phyloP scores from a whole-genome alignment of 2,329 filamentous ascomycete species.

The Pyricularia pennisetigena region DNA sequence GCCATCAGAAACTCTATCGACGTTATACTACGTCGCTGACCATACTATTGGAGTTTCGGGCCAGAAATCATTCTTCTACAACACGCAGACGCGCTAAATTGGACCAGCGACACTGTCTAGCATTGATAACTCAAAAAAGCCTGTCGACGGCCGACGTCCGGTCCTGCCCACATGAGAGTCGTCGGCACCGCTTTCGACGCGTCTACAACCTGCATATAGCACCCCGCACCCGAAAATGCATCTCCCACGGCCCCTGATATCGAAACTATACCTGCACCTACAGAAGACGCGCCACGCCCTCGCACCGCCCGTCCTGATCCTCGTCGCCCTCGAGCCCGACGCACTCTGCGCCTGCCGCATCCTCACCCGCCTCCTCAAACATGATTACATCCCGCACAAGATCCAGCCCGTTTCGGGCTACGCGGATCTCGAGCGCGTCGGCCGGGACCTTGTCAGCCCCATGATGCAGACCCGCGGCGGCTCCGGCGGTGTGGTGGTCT shows the following conservation, averaged over 20 bases:
- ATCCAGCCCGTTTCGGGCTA: constrained; percentile 93
- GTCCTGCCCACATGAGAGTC: not conserved
- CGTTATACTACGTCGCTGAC: not conserved
- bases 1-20: not conserved
- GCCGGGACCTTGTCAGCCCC: constrained; percentile 67
- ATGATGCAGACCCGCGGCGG: constrained; percentile 83
- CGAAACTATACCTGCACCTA: constrained; percentile 85
- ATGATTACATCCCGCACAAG: constrained; percentile 96
- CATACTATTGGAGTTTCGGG: not conserved
- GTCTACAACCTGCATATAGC: not conserved
- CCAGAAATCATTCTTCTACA: not conserved
- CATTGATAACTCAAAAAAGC: not conserved
- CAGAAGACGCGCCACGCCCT: constrained; percentile 80
- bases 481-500: constrained; percentile 80
- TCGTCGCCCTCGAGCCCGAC: constrained; percentile 90
- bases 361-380: constrained; percentile 83
- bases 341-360: constrained; percentile 93
- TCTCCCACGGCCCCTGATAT: constrained; percentile 81
- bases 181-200: not conserved
- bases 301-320: constrained; percentile 80
- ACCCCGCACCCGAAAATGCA: constrained; percentile 53
- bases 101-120: not conserved
- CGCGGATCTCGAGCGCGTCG: constrained; percentile 73
- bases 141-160: not conserved
- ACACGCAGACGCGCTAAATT: not conserved